These are phyloP conservation scores for Chlorella sorokiniana DNA, from an alignment of 139 green algal species.

Conservation along the genomic window DNA sequence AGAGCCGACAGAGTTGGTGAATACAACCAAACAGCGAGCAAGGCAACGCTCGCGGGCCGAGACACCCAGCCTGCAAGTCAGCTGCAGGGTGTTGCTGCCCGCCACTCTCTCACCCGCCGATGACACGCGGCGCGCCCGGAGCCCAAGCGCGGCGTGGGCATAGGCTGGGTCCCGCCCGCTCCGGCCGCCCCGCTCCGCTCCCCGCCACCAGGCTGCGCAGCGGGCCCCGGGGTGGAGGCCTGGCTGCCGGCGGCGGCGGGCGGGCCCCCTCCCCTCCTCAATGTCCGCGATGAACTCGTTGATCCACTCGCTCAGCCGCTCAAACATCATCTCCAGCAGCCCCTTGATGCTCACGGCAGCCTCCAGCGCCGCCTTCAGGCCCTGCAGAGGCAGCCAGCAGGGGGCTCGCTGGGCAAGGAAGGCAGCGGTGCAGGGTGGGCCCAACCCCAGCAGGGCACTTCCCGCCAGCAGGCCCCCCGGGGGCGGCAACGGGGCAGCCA, in stretches of 20 bases:
- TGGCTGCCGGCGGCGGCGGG: not conserved
- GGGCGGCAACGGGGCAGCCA: not conserved
- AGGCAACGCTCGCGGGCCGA: too few relatives aligned
- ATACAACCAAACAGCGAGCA: not conserved
- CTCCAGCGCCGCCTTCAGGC: constrained; percentile 46
- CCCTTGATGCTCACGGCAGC: constrained; percentile 50
- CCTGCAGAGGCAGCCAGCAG: constrained; percentile 46
- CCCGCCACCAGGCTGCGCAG: too few relatives aligned
- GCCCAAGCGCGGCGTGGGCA: not conserved
- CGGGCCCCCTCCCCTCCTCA: not conserved
- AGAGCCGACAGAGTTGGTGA: not conserved
- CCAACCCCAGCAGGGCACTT: too few relatives aligned
- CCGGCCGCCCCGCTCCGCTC: not conserved
- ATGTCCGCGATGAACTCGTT: constrained; percentile 68
- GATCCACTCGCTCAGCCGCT: constrained; percentile 65
- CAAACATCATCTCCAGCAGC: constrained; percentile 86
- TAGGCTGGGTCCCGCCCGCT: not conserved
- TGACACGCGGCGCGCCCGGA: not conserved
- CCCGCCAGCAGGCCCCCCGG: not conserved
- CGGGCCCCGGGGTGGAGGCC: too few relatives aligned
- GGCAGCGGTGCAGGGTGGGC: not conserved
- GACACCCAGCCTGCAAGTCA: too few relatives aligned
- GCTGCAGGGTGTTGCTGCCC: too few relatives aligned
- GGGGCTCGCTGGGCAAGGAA: not conserved
- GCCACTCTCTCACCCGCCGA: constrained; percentile 13